These are phyloP conservation scores for Exophiala aquamarina DNA, from an alignment of 2,329 filamentous ascomycete genomes.

Conservation along the genomic window DNA sequence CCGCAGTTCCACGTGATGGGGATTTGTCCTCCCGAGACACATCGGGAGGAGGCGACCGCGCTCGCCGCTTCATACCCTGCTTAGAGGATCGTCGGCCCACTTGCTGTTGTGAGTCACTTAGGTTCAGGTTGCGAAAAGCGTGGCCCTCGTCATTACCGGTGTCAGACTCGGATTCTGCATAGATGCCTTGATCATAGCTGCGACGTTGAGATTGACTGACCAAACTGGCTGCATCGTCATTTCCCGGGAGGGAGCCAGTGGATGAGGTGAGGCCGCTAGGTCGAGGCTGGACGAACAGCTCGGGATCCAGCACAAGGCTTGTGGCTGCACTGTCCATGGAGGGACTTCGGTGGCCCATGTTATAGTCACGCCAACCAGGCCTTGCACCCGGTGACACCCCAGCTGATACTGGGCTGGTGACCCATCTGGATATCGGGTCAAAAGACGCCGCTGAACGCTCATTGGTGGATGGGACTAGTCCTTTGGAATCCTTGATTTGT, in stretches of 20 bases:
- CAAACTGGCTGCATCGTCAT: conserved; percentile 53
- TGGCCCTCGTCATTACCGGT: conserved; percentile 39
- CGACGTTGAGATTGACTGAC: conserved; percentile 56
- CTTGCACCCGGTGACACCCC: conserved; percentile 43
- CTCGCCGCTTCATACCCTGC: conserved; percentile 63
- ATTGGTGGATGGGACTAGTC: conserved; percentile 17
- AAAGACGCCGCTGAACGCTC: conserved; percentile 18
- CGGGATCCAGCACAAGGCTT: conserved; percentile 41
- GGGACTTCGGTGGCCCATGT: conserved; percentile 41
- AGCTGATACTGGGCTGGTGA: conserved; percentile 40
- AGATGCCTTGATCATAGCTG: conserved; percentile 62
- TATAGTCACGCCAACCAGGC: conserved; percentile 40
- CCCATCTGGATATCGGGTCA: conserved; percentile 34
- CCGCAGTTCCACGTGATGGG: conserved; percentile 27
- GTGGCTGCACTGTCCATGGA: conserved; percentile 43
- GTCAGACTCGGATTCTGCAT: conserved; percentile 49
- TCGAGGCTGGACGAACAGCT: conserved; percentile 37
- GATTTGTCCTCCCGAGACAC: conserved; percentile 38
- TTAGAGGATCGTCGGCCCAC: conserved; percentile 39
- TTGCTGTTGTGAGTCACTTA: conserved; percentile 40
- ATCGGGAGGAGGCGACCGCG: conserved; percentile 63
- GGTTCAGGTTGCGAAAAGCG: conserved; percentile 36
- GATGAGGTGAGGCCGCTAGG: conserved; percentile 45
- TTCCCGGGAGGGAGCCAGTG: conserved; percentile 45
- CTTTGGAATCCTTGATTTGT: conserved; percentile 22